Evolutionary conservation across 2,329 filamentous ascomycete species (phyloP).

Genomic region (Nemania serpens): DNA sequence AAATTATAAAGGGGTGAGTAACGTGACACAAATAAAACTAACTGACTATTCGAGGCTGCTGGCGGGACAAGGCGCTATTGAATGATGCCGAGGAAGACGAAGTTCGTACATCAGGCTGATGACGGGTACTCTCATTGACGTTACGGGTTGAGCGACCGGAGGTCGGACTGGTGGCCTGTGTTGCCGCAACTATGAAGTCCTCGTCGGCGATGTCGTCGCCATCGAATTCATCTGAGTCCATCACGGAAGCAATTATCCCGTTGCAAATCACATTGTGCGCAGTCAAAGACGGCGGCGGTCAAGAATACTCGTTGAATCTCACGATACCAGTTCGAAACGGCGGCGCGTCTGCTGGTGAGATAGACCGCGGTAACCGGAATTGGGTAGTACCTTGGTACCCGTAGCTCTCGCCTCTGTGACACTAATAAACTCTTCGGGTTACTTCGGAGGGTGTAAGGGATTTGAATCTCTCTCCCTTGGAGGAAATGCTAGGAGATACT

Average conservation of each 20-base stretch:
- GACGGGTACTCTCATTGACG: constrained; percentile 24
- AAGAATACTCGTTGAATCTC: constrained; percentile 22
- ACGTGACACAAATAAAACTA: not conserved
- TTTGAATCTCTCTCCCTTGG: not conserved
- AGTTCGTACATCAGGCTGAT: constrained; percentile 27
- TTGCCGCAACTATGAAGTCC: constrained; percentile 65
- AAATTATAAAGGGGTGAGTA: not conserved
- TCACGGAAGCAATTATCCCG: constrained; percentile 30
- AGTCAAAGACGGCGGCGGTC: constrained; percentile 12
- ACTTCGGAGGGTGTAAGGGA: not conserved
- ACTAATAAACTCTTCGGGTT: not conserved
- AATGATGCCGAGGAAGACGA: constrained; percentile 18
- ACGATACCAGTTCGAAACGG: not conserved
- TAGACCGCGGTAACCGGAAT: not conserved
- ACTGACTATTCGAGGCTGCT: constrained; percentile 28
- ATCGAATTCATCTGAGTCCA: constrained; percentile 67
- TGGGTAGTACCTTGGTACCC: not conserved
- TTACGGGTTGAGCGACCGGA: constrained; percentile 29
- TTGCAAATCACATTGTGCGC: constrained; percentile 17
- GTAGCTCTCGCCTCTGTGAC: not conserved
- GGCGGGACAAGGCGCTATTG: constrained; percentile 12
- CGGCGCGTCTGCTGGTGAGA: constrained; percentile 10
- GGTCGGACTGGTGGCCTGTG: constrained; percentile 48
- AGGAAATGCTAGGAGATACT: not conserved
- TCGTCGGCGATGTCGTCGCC: constrained; percentile 69